Evolutionary conservation across 805 yeast genomes (phyloP), one percentile per base, ranked within the genome.

Genomic region (Kluyveromyces nonfermentans): DNA sequence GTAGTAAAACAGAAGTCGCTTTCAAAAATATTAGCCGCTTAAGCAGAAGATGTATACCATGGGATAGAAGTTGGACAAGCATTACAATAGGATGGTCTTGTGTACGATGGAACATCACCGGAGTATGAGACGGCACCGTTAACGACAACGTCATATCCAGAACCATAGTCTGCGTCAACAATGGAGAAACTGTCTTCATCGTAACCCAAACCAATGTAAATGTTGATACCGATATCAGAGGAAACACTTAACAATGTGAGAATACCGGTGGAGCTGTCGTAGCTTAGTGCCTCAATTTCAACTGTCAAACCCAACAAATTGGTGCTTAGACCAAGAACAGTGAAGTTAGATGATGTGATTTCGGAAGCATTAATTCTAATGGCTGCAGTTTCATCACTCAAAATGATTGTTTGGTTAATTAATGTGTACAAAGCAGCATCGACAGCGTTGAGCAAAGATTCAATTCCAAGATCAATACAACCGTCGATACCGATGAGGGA

Each of bases 191-290:
- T 33, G n/a, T 36, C 16, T 3, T 8, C 20, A 16, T 47, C 49
- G 33, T 49, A 49, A 19, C 50, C 50, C 12, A 19, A 34, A 25
- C 53, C 53, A 30, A 49, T 49, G 18, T 49, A 33, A 18, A 47
- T 37, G 10, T 31, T 19, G 39, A 47, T 45, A 25, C 30, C 30
- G 9, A 25, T 25, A n/a, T 39, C 20, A 16, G 19, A 37, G 39
- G 35, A 41, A 28, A 12, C 35, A 17, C 19, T 41, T 35, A 12
- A 22, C n/a, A 49, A 37, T 12, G 50, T 33, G 17, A 49, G 36
- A 8, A 49, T 21, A 40, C 53, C 53, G 10, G 47, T 40, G 17
- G 35, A 20, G 9, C 43, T 21, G 34, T 45, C 46, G 21, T 49
- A 49, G 7, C 35, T 38, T 14, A 22, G 21, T 19, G 38, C 18